A percentile compares a stretch with the other conserved stretches of the same genome.
Conservation (phyloP, 75 land plant genomes). For the Cupressus sempervirens region DNA sequence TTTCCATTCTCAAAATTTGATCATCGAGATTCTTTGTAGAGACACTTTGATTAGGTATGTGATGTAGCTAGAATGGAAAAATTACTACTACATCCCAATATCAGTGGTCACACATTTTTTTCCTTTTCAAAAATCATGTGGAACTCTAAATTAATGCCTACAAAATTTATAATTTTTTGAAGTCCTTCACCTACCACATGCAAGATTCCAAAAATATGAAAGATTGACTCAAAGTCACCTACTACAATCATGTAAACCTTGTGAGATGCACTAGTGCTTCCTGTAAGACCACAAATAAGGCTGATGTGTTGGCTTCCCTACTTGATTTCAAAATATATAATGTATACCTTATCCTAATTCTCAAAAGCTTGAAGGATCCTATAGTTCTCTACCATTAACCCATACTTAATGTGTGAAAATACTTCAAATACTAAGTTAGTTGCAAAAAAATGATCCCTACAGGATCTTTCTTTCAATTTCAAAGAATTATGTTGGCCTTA, state of each 20-base stretch:
- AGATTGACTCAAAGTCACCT: slow-evolving; percentile 19
- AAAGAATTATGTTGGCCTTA: not conserved
- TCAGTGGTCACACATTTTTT: slow-evolving; percentile 31
- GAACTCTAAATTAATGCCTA: slow-evolving; percentile 35
- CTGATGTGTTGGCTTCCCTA: slow-evolving; percentile 51
- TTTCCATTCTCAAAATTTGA: slow-evolving; percentile 64
- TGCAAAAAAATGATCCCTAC: slow-evolving; percentile 36
- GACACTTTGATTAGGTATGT: slow-evolving; percentile 82
- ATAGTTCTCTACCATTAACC: slow-evolving; percentile 55
- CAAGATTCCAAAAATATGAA: slow-evolving; percentile 13
- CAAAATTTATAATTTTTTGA: slow-evolving; percentile 21
- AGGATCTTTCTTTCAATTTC: slow-evolving; percentile 20
- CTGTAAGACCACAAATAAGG: slow-evolving; percentile 47
- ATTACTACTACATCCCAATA: slow-evolving; percentile 63
- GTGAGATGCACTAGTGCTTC: slow-evolving; percentile 27
- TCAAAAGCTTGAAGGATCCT: slow-evolving; percentile 59
- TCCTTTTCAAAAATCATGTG: slow-evolving; percentile 18
- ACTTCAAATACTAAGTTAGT: slow-evolving; percentile 51
- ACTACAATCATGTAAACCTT: slow-evolving; percentile 45
- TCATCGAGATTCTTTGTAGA: slow-evolving; percentile 67
- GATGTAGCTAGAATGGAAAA: slow-evolving; percentile 55
- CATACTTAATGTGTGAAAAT: slow-evolving; percentile 68
- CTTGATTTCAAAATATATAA: slow-evolving; percentile 71
- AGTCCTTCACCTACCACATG: slow-evolving; percentile 33
- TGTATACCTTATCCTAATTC: slow-evolving; percentile 37